Percentiles rank a stretch among this genome's conserved stretches.
Conservation (phyloP, 805 yeast species). For the Naumovozyma baii region DNA sequence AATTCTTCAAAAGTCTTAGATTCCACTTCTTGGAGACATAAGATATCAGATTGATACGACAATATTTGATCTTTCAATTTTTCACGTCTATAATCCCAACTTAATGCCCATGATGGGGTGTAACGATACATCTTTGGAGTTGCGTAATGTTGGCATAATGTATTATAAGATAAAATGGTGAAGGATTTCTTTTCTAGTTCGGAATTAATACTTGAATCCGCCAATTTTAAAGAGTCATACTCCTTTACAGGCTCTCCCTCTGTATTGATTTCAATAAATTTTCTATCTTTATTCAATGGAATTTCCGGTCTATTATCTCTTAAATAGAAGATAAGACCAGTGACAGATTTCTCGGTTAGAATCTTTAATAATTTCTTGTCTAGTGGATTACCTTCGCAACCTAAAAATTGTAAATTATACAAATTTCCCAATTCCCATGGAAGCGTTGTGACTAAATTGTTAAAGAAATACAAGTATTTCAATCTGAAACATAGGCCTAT, state of each 20-base stretch:
- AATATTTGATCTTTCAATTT: conserved; percentile 64
- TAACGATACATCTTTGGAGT: conserved; percentile 85
- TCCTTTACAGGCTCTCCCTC: conserved; percentile 51
- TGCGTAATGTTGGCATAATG: conserved; percentile 92
- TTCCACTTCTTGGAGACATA: conserved; percentile 95
- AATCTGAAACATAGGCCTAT: conserved; percentile 74
- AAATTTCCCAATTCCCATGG: conserved; percentile 83
- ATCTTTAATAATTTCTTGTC: conserved; percentile 54
- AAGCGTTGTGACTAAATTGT: conserved; percentile 63
- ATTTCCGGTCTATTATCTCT: conserved; percentile 74
- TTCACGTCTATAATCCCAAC: conserved; percentile 84
- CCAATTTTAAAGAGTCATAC: conserved; percentile 25
- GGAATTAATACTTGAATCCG: conserved; percentile 16
- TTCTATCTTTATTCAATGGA: conserved; percentile 60
- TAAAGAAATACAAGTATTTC: conserved; percentile 77
- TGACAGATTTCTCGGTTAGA: conserved; percentile 73
- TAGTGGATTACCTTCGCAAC: conserved; percentile 88
- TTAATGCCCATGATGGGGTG: conserved; percentile 95
- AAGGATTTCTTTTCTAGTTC: conserved; percentile 37
- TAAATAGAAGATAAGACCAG: conserved; percentile 67
- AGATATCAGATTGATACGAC: conserved; percentile 56
- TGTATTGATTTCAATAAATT: conserved; percentile 71
- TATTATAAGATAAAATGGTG: conserved; percentile 79
- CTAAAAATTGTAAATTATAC: conserved; percentile 75
- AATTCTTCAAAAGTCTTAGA: conserved; percentile 74